Base-by-base conservation (phyloP, 2,329 filamentous ascomycete species). In the Emergomyces orientalis region DNA sequence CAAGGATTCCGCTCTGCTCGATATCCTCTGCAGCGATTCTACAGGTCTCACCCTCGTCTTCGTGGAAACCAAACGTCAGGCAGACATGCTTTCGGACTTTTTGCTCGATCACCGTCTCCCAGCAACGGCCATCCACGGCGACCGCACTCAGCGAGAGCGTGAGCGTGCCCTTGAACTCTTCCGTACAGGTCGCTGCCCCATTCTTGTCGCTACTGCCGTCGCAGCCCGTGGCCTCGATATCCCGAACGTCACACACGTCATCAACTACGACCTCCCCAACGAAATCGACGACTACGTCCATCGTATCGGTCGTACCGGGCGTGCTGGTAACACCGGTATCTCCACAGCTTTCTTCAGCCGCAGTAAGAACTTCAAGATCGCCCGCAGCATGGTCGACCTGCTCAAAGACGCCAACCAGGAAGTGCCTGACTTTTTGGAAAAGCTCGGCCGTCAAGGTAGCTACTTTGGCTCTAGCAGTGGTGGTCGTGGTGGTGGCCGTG, bases 321-420 rank as follows among this genome's bases (percentile, higher is more conserved):
- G 94, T 91, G 94, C 94, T 68, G 94, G 94, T 78, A 99, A 99
- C 84, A 97, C 93, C 72, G 94, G 94, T 88, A 88, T 96, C 69
- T 90, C 94, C 6, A 99, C 94, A 70, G 94, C 94, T 63, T 99
- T 99, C 85, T 97, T 99, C 88, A 99, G 99, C 86, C 93, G 94
- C 75, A 93, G 93, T 74, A 58, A 58, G 56, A 99, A 99, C 84
- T 91, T 94, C 72, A 94, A 94, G 79, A 91, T 99, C 70, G 94
- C 97, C 67, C 89, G 94, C 69, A 94, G 97, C 71, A 86, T 99
- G 65, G 85, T 99, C 71, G 94, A 99, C n/a, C 86, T 99, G 34
- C 85, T 99, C 69, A 97, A 97, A 84, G 94, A 99, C 78, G 94
- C 94, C 69, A 96, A 99, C 81, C 94, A 99, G 78, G 94, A 99